phyloP scores from a whole-genome alignment of 768 basidiomycete species.

The Leucogyrophana mollusca region DNA sequence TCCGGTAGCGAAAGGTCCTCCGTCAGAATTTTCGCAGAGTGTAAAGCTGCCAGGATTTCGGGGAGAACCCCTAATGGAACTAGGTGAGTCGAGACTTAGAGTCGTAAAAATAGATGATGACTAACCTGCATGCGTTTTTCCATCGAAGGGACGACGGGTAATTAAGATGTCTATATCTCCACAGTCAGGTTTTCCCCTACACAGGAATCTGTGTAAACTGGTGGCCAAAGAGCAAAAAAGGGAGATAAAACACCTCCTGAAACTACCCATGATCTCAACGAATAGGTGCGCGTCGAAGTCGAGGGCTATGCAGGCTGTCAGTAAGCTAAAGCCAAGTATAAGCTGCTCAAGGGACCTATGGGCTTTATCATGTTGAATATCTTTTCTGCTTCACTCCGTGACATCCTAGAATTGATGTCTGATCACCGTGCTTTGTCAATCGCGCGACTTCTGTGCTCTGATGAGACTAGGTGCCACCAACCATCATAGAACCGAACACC shows the following conservation, averaged over 20 bases:
- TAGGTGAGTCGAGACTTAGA: constrained; percentile 2
- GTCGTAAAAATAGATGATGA: neutral
- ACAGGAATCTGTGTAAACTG: neutral
- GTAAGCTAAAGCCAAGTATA: neutral
- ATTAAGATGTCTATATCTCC: constrained; percentile 93
- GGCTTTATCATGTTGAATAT: constrained; percentile 74
- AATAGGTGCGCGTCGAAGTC: constrained; percentile 67
- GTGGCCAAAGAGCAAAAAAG: neutral
- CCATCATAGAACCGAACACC: constrained; percentile 73
- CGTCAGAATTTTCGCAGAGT: constrained; percentile 60
- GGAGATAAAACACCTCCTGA: constrained; percentile 52
- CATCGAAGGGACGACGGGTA: constrained; percentile 71
- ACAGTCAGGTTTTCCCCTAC: constrained; percentile 75
- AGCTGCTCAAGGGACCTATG: constrained; percentile 46
- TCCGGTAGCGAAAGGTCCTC: constrained; percentile 78
- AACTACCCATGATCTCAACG: constrained; percentile 92
- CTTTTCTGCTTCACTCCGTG: constrained; percentile 70
- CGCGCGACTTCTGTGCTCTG: neutral
- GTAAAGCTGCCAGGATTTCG: constrained; percentile 56
- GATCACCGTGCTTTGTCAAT: constrained; percentile 2
- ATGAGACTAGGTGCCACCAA: constrained; percentile 22
- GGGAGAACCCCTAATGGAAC: constrained; percentile 53
- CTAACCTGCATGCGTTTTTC: constrained; percentile 70
- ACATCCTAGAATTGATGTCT: constrained; percentile 88
- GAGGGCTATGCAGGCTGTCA: constrained; percentile 47